phyloP scores from a whole-genome alignment of 805 yeast genomes.

The Nakazawaea ishiwadae region DNA sequence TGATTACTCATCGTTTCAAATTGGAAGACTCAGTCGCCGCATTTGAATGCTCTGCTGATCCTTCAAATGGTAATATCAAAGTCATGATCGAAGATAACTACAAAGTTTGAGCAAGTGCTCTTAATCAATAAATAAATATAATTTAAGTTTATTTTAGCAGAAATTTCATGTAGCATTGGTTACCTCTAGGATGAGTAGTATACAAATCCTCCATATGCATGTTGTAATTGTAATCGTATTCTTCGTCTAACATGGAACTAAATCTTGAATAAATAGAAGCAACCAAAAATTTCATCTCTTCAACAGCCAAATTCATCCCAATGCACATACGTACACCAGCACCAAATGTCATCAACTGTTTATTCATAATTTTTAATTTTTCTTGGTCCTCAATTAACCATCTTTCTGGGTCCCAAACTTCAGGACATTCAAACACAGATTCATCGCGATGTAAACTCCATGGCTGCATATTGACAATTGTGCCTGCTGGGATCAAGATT shows the following conservation, averaged over 20 bases:
- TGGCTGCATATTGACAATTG: constrained; percentile 53
- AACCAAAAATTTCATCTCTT: constrained; percentile 51
- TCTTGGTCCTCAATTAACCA: constrained; percentile 40
- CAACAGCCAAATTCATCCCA: constrained; percentile 57
- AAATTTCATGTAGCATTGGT: constrained; percentile 6
- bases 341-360: constrained; percentile 56
- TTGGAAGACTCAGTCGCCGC: constrained; percentile 45
- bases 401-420: constrained; percentile 45
- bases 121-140: not conserved
- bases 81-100: constrained; percentile 37
- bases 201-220: constrained; percentile 14
- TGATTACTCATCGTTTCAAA: constrained; percentile 45
- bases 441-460: constrained; percentile 48
- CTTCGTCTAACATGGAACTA: constrained; percentile 6
- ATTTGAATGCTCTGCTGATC: constrained; percentile 33
- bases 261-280: constrained; percentile 48
- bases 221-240: constrained; percentile 12
- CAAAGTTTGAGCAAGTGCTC: not conserved
- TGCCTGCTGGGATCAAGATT: constrained; percentile 38
- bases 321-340: constrained; percentile 63
- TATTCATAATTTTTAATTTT: constrained; percentile 34
- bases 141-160: not conserved
- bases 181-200: constrained; percentile 14
- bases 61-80: constrained; percentile 40
- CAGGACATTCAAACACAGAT: constrained; percentile 36